Percentiles rank a stretch among this genome's conserved stretches.
Evolutionary conservation across 2,329 filamentous ascomycete species (phyloP).

Genomic region (Alternaria burnsii): DNA sequence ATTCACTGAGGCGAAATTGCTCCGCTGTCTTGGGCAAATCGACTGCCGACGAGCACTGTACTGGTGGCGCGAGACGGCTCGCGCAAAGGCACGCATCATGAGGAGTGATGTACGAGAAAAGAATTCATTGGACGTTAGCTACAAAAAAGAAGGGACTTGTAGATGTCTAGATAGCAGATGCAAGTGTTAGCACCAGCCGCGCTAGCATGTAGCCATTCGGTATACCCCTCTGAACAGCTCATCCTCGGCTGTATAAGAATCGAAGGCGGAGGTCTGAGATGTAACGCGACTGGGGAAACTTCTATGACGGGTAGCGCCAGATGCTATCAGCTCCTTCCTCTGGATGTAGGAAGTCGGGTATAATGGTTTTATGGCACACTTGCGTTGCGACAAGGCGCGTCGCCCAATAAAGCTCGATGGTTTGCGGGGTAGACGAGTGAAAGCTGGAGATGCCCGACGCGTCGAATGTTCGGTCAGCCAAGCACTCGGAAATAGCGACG

Average conservation of each 20-base stretch:
- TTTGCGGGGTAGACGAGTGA: slow-evolving; percentile 8
- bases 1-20: slow-evolving; percentile 30
- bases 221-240: not conserved
- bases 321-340: no score
- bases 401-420: not conserved
- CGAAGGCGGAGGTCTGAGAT: not conserved
- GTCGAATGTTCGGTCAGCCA: not conserved
- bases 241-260: slow-evolving; percentile 1
- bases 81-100: slow-evolving; percentile 38
- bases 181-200: not conserved
- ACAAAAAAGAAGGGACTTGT: not conserved
- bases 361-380: fast-evolving
- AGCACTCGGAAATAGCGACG: not conserved
- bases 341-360: no score
- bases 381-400: not conserved
- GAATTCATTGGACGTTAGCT: not conserved
- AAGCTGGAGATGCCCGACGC: slow-evolving; percentile 1
- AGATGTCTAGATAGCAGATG: not conserved
- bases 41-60: slow-evolving; percentile 19
- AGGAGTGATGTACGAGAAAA: not conserved
- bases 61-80: slow-evolving; percentile 28
- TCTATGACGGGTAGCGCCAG: no score
- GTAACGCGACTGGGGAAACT: no score
- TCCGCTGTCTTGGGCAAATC: slow-evolving; percentile 9
- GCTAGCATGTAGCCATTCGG: slow-evolving; percentile 1